phyloP scores from a whole-genome alignment of 1,139 yeast genomes.

The Wickerhamomyces sp. region DNA sequence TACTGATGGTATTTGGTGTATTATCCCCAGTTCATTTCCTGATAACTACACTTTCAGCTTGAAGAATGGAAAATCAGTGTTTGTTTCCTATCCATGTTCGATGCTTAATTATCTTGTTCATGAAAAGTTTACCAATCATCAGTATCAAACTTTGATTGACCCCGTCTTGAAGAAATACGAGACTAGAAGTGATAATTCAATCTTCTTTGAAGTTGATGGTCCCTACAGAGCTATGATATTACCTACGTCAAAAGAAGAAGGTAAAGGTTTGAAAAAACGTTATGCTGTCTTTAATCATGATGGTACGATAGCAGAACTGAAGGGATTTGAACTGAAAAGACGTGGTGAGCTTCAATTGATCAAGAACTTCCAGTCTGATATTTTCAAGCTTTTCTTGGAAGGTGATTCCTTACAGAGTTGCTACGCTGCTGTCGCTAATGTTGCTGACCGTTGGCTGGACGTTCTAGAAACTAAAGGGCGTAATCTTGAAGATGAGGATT shows the following conservation, averaged over 20 bases:
- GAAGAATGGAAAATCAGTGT: slow-evolving; percentile 72
- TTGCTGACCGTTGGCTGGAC: slow-evolving; percentile 95
- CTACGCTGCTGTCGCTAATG: slow-evolving; percentile 84
- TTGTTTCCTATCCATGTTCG: slow-evolving; percentile 89
- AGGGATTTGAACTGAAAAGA: slow-evolving; percentile 95
- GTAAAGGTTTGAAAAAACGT: slow-evolving; percentile 91
- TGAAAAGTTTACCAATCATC: slow-evolving; percentile 86
- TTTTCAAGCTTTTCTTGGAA: slow-evolving; percentile 84
- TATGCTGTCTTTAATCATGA: slow-evolving; percentile 97
- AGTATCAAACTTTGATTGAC: slow-evolving; percentile 83
- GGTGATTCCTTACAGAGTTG: slow-evolving; percentile 77
- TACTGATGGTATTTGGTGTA: slow-evolving; percentile 99
- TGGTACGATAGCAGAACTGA: slow-evolving; percentile 90
- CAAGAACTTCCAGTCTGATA: slow-evolving; percentile 92
- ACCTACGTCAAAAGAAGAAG: slow-evolving; percentile 97
- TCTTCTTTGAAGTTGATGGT: slow-evolving; percentile 97
- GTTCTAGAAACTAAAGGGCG: slow-evolving; percentile 84
- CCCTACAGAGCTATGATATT: slow-evolving; percentile 97
- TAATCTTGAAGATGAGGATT: slow-evolving; percentile 88
- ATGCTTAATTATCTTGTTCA: slow-evolving; percentile 95
- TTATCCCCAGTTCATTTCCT: slow-evolving; percentile 87
- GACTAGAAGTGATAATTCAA: slow-evolving; percentile 84
- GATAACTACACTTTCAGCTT: slow-evolving; percentile 73
- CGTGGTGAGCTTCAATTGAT: slow-evolving; percentile 94
- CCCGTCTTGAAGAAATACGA: slow-evolving; percentile 64